Percentiles rank a stretch among this genome's conserved stretches.
Evolutionary conservation across 2,329 filamentous ascomycete species (phyloP).

Genomic region (Alternaria metachromatica): DNA sequence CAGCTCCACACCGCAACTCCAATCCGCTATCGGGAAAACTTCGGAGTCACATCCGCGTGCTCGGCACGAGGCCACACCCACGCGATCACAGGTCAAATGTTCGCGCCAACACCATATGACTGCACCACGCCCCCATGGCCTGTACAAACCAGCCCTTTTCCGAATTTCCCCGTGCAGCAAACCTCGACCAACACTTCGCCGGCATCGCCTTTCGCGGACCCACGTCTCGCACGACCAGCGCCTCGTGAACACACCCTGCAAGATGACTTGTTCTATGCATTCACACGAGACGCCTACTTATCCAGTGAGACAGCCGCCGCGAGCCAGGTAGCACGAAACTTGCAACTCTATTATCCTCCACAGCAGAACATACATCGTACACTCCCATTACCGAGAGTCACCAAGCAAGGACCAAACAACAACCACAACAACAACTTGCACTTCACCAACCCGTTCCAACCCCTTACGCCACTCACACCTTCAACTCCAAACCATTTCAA

Average conservation of each 20-base stretch:
- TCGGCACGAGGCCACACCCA: background rate
- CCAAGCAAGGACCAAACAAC: background rate
- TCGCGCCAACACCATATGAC: conserved; percentile 10
- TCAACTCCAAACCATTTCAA: conserved; percentile 9
- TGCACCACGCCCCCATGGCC: conserved; percentile 1
- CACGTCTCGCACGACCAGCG: conserved; percentile 11
- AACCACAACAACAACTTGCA: background rate
- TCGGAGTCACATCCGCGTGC: background rate
- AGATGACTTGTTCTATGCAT: conserved; percentile 16
- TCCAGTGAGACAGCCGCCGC: conserved; percentile 2
- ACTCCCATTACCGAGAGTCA: background rate
- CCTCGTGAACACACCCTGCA: conserved; percentile 19
- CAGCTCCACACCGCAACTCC: background rate
- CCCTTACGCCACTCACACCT: background rate
- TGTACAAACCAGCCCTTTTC: conserved; percentile 2
- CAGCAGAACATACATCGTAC: background rate
- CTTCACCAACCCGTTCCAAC: background rate
- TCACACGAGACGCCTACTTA: conserved; percentile 16
- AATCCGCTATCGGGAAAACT: background rate
- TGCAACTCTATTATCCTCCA: background rate
- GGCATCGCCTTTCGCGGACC: conserved; percentile 7
- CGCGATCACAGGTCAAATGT: background rate
- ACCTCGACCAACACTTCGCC: conserved; percentile 6
- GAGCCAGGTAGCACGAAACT: conserved; percentile 1
- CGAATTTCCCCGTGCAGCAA: conserved; percentile 1